Evolutionary conservation across 768 basidiomycete species (phyloP), one percentile per base, ranked within the genome.

Genomic region (Pleurotus cornucopiae): DNA sequence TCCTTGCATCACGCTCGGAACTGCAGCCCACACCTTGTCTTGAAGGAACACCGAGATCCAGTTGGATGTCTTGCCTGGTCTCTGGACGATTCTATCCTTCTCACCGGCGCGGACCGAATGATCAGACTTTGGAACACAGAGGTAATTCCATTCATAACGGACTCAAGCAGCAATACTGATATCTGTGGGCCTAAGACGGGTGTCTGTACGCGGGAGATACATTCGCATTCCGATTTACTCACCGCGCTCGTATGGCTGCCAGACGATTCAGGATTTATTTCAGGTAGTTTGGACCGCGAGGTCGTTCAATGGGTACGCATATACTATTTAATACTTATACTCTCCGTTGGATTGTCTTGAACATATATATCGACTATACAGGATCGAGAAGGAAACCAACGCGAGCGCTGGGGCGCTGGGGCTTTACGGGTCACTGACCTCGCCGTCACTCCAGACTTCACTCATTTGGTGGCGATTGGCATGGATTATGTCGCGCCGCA

Each of bases 31-130:
- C 79, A 84, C 60, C 75, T 74, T 58, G 80, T 79, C 23, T 71
- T 98, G 52, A 73, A 80, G 40, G 91, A 88, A n/a, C 94, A 97
- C 67, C 76, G 77, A 21, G 88, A 88, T 66, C 67, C 85, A 6
- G 86, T 98, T 3, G 86, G 86, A 46, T 88, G 85, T 62, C 72
- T 98, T 57, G 86, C 94, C 1, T 99, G 96, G 95, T 97, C 97
- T 23, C 77, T 87, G 49, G 93, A 98, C 64, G 94, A 95, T 64
- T 73, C 82, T 16, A 78, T 89, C 60, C 74, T 99, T 58, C 78
- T 97, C 44, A 94, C 93, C 4, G 85, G 88, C 39, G 79, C 92
- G 16, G 94, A 98, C 60, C 77, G 86, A 46, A 69, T 74, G 46
- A 86, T 99, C 68, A 88, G 89, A 73, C 76, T 98, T 64, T 99